Evolutionary conservation across 257 asterid species (phyloP), one percentile per base, ranked within the genome.

Genomic region (Lithospermum erythrorhizon): DNA sequence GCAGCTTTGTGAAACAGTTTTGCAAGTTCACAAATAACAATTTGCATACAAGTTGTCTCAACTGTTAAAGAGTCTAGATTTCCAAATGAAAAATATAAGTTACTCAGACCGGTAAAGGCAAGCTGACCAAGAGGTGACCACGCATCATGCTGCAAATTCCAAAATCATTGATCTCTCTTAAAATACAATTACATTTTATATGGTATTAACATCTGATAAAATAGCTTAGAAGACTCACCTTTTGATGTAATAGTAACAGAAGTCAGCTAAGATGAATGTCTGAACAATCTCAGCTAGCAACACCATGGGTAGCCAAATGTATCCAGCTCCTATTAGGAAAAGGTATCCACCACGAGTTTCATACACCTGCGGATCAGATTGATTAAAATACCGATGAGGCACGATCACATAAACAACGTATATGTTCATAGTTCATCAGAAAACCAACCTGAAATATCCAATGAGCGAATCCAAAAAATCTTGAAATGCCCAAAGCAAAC

Each of bases 211-310:
- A 11, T 41, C 5, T 41, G 23, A 53, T 22, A 6, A 52, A 22
- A 22, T 22, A 52, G n/a, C 41, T 9, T 24, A 5, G 6, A 60
- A 19, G 23, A 4, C 51, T 72, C 58, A 91, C 97, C 98, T 91
- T 75, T 84, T 86, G 65, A 88, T 68, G 68, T 91, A 91, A 61
- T 88, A 91, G 69, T 88, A 91, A 69, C 95, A 88, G 69, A 91
- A 88, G 78, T 91, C 97, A 0, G 97, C 97, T 49, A 88, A 75
- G 73, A 91, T 91, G 73, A 88, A 86, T 17, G 98, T 88, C 73
- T 91, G 98, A 58, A 91, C 86, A 29, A 72, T 58, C 72, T 91
- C 98, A 4, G 95, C 54, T n/a, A 88, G 35, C 55, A 88, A 78
- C 49, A 84, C 80, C 77, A 75, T 64, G 4, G 87, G 95, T 62